Conservation (phyloP, 2,329 filamentous ascomycete species). For the Paraphaeosphaeria sporulosa region DNA sequence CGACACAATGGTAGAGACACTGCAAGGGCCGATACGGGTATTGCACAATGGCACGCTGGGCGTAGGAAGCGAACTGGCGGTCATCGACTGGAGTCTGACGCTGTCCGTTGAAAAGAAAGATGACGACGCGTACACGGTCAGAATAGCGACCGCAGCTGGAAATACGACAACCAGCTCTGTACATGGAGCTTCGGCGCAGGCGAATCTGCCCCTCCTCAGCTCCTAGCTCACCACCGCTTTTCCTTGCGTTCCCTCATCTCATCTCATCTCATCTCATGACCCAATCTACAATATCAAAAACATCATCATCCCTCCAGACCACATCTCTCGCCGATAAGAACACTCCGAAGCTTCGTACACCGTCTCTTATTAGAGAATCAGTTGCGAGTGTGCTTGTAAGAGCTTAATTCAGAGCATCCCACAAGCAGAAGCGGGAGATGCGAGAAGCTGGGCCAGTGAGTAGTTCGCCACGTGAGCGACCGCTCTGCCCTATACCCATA, state of each 20-base stretch:
- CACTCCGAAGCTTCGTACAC: no score
- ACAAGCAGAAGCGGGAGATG: no score
- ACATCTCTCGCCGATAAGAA: no score
- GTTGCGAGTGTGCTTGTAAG: no score
- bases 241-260: no score
- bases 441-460: background rate
- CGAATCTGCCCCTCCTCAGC: background rate
- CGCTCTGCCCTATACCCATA: no score
- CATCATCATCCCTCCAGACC: no score
- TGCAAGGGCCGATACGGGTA: constrained; percentile 4
- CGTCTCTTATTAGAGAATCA: no score
- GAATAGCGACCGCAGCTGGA: background rate
- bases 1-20: constrained; percentile 7
- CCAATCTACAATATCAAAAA: no score
- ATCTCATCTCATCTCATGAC: no score
- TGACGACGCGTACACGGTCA: constrained; percentile 3
- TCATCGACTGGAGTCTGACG: background rate
- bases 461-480: background rate
- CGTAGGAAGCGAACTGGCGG: background rate
- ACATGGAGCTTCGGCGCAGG: background rate
- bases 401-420: no score
- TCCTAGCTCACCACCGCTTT: background rate
- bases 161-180: background rate
- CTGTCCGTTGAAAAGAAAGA: background rate
- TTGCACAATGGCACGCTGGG: background rate